These are phyloP conservation scores for Pythium phragmitis DNA, from an alignment of 352 stramenopile species.

Conservation along the genomic window DNA sequence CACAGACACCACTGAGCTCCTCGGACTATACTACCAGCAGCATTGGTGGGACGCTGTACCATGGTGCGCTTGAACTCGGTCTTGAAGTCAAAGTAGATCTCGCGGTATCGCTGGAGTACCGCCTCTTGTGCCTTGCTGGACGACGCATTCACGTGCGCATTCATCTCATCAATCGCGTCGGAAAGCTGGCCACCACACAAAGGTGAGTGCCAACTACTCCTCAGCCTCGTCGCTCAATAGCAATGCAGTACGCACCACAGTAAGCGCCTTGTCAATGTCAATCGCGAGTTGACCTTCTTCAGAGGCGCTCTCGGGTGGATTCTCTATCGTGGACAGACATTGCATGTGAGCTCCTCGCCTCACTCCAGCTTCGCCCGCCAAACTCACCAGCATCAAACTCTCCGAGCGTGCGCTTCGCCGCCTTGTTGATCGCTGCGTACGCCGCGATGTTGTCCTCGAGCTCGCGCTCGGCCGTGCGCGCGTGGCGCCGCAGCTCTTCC, in stretches of 20 bases:
- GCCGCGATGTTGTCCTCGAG: conserved; percentile 83
- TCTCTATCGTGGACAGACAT: conserved; percentile 41
- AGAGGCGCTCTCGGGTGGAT: conserved; percentile 50
- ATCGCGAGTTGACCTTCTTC: conserved; percentile 63
- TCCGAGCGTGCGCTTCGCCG: conserved; percentile 31
- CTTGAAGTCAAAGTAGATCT: conserved; percentile 96
- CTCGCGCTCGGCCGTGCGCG: conserved; percentile 66
- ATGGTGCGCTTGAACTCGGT: conserved; percentile 92
- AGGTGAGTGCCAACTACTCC: not conserved
- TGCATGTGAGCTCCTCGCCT: not conserved
- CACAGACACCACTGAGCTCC: not conserved
- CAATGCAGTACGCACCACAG: conserved; percentile 33
- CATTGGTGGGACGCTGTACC: conserved; percentile 30
- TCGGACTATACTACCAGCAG: not conserved
- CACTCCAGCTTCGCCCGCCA: not conserved
- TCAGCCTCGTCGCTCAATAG: not conserved
- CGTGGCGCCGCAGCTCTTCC: conserved; percentile 74
- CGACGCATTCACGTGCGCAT: conserved; percentile 61
- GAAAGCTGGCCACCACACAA: conserved; percentile 44
- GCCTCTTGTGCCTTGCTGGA: conserved; percentile 81
- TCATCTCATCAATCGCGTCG: conserved; percentile 88
- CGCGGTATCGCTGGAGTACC: conserved; percentile 93
- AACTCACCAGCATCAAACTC: conserved; percentile 67
- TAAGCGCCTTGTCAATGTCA: conserved; percentile 79
- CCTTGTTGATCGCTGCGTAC: conserved; percentile 62